Base-by-base conservation (phyloP, 1,139 yeast genomes). In the Suhomyces chickasaworum region DNA sequence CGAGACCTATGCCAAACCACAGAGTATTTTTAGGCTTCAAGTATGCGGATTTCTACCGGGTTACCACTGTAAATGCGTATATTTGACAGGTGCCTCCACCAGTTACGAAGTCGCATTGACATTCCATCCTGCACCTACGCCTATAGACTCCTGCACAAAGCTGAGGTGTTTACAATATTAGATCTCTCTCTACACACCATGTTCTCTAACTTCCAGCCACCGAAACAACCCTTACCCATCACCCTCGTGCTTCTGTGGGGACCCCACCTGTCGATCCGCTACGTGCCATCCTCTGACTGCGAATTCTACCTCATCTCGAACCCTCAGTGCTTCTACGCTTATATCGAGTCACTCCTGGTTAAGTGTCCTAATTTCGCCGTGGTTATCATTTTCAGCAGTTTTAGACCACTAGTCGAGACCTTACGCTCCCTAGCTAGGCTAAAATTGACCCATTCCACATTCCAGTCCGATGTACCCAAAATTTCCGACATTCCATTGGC, bases 281-380 rank as follows among this genome's bases (percentile, higher is more conserved):
- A 37, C 29, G 18, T 13, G 9, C 8, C 40, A 2, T 12, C 38
- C 9, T 21, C 34, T 2, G 13, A 17, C 2, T 17, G 45, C n/a
- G 65, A 63, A 3, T 51, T 64, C 18, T 67, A 68, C 50, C 43
- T 55, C 37, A 44, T 66, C 25, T 53, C 60, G 27, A 60, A 62
- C 25, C 56, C 60, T 1, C 42, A 47, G 1, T 39, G 59, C 3
- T 65, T 65, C 45, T 47, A 47, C 18, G 47, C 48, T 13, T 66
- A 60, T 47, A 48, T 68, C 10, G 36, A 41, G 13, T 41, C 39
- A 1, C 45, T 66, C 16, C 37, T 63, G 5, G 40, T 29, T 6
- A 47, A 50, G 30, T 38, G 45, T 7, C 37, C 37, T 6, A 16
- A 35, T 7, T 43, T 51, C 4, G 47, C 56, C 23, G 49, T 62